phyloP scores from a whole-genome alignment of 2,329 filamentous ascomycete genomes.

The Colletotrichum sp. region DNA sequence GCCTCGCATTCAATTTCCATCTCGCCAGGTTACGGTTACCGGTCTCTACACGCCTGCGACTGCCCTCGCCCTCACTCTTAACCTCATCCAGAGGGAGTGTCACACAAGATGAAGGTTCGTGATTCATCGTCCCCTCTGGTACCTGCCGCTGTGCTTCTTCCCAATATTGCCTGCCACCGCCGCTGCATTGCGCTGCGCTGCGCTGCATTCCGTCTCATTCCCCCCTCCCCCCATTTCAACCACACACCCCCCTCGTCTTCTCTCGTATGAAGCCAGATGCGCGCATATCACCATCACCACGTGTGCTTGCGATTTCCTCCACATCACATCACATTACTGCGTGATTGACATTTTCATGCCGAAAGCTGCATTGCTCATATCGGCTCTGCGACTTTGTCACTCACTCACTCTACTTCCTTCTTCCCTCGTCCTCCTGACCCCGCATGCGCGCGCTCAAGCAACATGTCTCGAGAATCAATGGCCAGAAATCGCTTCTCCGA shows the following conservation, averaged over 20 bases:
- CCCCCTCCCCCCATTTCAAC: not conserved
- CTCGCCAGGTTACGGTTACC: not conserved
- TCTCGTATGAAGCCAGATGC: not conserved
- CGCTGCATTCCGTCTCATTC: not conserved
- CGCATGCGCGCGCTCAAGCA: constrained; percentile 14
- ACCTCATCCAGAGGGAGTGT: not conserved
- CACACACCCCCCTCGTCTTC: not conserved
- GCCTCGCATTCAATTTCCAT: not conserved
- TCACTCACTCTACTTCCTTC: constrained; percentile 13
- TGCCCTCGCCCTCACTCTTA: not conserved
- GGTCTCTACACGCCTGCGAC: not conserved
- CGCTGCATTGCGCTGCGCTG: not conserved
- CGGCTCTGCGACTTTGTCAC: not conserved
- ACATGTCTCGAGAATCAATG: constrained; percentile 12
- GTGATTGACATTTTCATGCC: not conserved
- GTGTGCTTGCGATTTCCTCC: not conserved
- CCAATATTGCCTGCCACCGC: not conserved
- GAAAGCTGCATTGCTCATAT: not conserved
- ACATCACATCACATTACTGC: not conserved
- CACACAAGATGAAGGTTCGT: constrained; percentile 25
- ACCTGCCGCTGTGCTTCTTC: constrained; percentile 4
- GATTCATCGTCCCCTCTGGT: not conserved
- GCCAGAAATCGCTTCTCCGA: constrained; percentile 19
- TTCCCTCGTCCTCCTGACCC: constrained; percentile 14
- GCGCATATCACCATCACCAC: not conserved